phyloP scores from a whole-genome alignment of 2,329 filamentous ascomycete species.

The Emericellopsis atlantica region DNA sequence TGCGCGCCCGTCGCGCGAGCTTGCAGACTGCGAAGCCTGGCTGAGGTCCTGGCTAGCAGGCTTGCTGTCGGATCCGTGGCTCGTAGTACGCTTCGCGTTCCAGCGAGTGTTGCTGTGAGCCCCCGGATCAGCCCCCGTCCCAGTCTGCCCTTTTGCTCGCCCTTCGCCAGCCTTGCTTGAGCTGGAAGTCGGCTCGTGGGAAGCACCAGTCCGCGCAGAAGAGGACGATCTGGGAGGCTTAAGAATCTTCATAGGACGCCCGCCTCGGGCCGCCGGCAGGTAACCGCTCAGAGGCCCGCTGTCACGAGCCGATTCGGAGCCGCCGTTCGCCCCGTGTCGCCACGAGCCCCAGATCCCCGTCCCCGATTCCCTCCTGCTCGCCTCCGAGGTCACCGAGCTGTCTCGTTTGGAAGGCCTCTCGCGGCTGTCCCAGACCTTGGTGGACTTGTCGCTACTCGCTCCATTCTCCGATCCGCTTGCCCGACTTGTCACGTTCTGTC shows the following conservation, averaged over 20 bases:
- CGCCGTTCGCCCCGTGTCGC: constrained; percentile 43
- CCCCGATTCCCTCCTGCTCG: constrained; percentile 30
- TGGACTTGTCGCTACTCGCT: constrained; percentile 27
- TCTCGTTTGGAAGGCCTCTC: constrained; percentile 13
- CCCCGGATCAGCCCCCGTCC: constrained; percentile 12
- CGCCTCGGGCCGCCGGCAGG: constrained; percentile 49
- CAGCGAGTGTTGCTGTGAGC: constrained; percentile 26
- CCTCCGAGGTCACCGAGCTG: constrained; percentile 13
- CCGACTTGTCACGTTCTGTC: constrained; percentile 16
- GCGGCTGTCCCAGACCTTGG: constrained; percentile 8
- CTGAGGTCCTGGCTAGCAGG: constrained; percentile 9
- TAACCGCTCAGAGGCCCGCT: constrained; percentile 49
- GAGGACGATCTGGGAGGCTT: constrained; percentile 60
- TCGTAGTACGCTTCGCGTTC: constrained; percentile 40
- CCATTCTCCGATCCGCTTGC: constrained; percentile 29
- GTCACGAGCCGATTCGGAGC: constrained; percentile 42
- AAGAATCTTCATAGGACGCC: constrained; percentile 79
- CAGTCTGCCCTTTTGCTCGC: constrained; percentile 40
- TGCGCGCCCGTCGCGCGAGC: constrained; percentile 22
- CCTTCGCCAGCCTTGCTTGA: constrained; percentile 32
- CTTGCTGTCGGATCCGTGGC: constrained; percentile 25
- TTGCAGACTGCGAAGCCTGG: constrained; percentile 8
- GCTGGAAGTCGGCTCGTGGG: constrained; percentile 37
- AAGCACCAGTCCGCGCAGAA: constrained; percentile 33
- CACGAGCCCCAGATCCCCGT: constrained; percentile 58